A percentile compares a stretch with the other conserved stretches of the same genome.
phyloP scores from a whole-genome alignment of 2,329 filamentous ascomycete genomes.

The Aspergillus pseudoterreus region DNA sequence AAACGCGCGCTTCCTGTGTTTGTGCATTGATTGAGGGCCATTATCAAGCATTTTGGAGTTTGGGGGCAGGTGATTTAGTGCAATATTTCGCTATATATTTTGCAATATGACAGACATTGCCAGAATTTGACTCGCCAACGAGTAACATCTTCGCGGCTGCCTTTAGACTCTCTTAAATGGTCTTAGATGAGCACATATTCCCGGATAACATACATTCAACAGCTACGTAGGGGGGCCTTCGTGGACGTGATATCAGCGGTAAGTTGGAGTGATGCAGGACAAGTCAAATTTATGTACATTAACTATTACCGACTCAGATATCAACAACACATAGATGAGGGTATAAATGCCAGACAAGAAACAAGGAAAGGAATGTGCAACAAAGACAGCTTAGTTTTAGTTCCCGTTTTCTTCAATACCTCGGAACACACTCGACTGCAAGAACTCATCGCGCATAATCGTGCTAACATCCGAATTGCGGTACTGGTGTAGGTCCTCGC shows the following conservation, averaged over 20 bases:
- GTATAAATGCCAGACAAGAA: background rate
- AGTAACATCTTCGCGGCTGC: too few relatives aligned
- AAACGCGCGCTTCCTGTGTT: conserved; percentile 17
- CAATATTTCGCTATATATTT: too few relatives aligned
- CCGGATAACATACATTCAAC: too few relatives aligned
- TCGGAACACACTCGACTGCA: conserved; percentile 23
- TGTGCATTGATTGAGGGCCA: conserved; percentile 1
- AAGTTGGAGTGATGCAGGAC: background rate
- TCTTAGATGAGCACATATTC: too few relatives aligned
- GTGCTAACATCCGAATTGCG: conserved; percentile 37
- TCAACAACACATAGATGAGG: background rate
- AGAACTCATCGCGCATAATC: conserved; percentile 33
- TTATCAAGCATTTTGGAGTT: too few relatives aligned
- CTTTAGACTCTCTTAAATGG: too few relatives aligned
- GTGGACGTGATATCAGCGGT: too few relatives aligned
- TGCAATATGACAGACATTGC: too few relatives aligned
- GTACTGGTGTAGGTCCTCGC: conserved; percentile 33
- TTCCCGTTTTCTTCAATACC: conserved; percentile 7
- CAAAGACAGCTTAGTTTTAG: background rate
- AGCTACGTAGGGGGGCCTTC: too few relatives aligned
- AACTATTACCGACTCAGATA: background rate
- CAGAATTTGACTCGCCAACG: too few relatives aligned
- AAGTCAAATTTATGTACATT: background rate
- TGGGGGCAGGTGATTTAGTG: too few relatives aligned
- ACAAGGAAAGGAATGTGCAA: background rate